Conservation (phyloP, 345 rosid genomes). For the Ceriops decandra region DNA sequence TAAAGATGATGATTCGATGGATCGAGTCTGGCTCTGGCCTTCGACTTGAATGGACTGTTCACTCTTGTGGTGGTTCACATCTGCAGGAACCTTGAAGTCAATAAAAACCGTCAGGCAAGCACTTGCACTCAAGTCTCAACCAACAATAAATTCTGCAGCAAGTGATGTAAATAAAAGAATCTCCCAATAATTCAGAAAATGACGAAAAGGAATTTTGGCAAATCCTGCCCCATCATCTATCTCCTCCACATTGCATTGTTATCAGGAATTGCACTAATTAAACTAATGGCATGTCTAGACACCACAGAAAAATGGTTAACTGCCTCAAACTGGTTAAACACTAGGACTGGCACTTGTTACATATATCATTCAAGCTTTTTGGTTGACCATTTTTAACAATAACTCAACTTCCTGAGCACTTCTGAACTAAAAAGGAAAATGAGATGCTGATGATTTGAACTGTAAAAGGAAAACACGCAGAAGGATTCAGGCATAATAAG, state of each 20-base stretch:
- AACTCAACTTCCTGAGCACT: too few relatives aligned
- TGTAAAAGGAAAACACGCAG: too few relatives aligned
- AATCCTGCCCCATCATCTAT: not conserved
- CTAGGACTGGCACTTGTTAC: too few relatives aligned
- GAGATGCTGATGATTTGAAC: too few relatives aligned
- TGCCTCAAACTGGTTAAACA: not conserved
- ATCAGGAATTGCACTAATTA: not conserved
- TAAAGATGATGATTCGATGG: slow-evolving; percentile 43
- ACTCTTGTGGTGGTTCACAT: slow-evolving; percentile 52
- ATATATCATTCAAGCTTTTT: too few relatives aligned
- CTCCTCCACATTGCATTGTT: slow-evolving; percentile 6
- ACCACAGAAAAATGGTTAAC: not conserved
- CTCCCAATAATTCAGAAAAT: not conserved
- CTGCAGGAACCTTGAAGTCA: slow-evolving; percentile 76
- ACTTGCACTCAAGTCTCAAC: slow-evolving; percentile 21
- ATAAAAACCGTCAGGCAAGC: slow-evolving; percentile 37
- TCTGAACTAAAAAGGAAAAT: too few relatives aligned
- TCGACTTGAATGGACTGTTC: slow-evolving; percentile 48
- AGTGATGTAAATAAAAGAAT: slow-evolving; percentile 10
- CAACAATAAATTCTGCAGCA: not conserved
- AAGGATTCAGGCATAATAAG: too few relatives aligned
- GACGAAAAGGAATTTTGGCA: not conserved
- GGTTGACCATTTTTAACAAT: too few relatives aligned
- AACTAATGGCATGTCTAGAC: not conserved
- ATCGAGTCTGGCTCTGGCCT: slow-evolving; percentile 42